Evolutionary conservation across 2,329 filamentous ascomycete species (phyloP).

Genomic region (Leptographium lundbergii): DNA sequence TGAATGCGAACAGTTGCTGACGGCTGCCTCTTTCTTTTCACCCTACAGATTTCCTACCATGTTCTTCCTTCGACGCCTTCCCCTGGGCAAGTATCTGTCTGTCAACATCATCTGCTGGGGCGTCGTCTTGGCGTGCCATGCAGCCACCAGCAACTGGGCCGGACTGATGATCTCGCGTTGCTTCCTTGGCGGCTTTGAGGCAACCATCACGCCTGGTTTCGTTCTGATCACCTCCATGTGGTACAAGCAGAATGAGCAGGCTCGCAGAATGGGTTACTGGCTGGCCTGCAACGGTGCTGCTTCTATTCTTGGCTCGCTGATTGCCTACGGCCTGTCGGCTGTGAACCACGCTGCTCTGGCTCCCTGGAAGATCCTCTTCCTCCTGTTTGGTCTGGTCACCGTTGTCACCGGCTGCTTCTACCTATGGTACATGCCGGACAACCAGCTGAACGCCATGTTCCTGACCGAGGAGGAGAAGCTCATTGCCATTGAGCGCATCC

Average conservation of each 20-base stretch:
- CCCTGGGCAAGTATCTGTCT: constrained; percentile 4
- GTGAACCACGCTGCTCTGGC: constrained; percentile 31
- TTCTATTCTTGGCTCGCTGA: constrained; percentile 2
- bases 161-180: constrained; percentile 28
- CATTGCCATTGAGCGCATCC: constrained; percentile 40
- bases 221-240: constrained; percentile 55
- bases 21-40: not conserved
- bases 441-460: constrained; percentile 38
- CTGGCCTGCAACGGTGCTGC: constrained; percentile 1
- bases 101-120: constrained; percentile 10
- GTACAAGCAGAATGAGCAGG: constrained; percentile 47
- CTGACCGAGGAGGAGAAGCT: constrained; percentile 36
- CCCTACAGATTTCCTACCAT: not conserved
- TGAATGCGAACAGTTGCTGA: not conserved
- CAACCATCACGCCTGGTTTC: constrained; percentile 32
- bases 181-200: constrained; percentile 52
- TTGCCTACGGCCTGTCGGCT: constrained; percentile 32
- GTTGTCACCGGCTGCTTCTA: constrained; percentile 46
- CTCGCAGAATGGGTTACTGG: constrained; percentile 1
- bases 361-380: constrained; percentile 55
- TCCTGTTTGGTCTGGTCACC: constrained; percentile 49
- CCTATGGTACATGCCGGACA: constrained; percentile 42
- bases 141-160: constrained; percentile 42
- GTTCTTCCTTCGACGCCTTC: not conserved
- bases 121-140: constrained; percentile 23